Percentiles rank a stretch among this genome's conserved stretches.
Conservation (phyloP, 805 yeast species). For the Ogataea parapolymorpha region DNA sequence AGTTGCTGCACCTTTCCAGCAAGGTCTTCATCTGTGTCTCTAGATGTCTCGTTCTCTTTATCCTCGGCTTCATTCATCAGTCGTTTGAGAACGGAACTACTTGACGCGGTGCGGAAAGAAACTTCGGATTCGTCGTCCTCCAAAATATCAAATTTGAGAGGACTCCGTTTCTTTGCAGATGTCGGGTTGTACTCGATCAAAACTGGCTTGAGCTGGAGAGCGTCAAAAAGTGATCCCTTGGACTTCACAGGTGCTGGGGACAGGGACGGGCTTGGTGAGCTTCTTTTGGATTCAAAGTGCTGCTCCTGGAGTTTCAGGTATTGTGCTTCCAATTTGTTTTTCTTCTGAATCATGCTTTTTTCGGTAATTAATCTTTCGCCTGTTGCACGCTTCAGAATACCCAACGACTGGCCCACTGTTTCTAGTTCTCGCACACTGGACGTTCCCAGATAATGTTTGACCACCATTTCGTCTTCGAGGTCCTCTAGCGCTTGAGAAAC, state of each 20-base stretch:
- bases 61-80: conserved; percentile 36
- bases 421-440: conserved; percentile 4
- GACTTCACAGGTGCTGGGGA: background rate
- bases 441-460: conserved; percentile 4
- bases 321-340: conserved; percentile 6
- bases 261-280: background rate
- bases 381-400: conserved; percentile 21
- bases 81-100: conserved; percentile 26
- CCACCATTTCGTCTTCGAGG: conserved; percentile 17
- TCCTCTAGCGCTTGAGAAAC: conserved; percentile 29
- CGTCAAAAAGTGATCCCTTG: conserved; percentile 17
- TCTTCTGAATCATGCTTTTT: background rate
- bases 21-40: background rate
- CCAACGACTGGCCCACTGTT: conserved; percentile 15
- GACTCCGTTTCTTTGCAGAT: conserved; percentile 22
- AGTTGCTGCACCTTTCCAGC: background rate
- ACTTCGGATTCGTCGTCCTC: conserved; percentile 7
- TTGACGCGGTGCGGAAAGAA: conserved; percentile 7
- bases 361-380: conserved; percentile 18
- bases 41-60: conserved; percentile 15
- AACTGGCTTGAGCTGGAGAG: conserved; percentile 25
- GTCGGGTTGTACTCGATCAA: conserved; percentile 28
- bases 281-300: background rate
- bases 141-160: conserved; percentile 13
- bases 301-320: conserved; percentile 8